phyloP scores from a whole-genome alignment of 2,329 filamentous ascomycete genomes.

The Pestalotiopsis sp. region DNA sequence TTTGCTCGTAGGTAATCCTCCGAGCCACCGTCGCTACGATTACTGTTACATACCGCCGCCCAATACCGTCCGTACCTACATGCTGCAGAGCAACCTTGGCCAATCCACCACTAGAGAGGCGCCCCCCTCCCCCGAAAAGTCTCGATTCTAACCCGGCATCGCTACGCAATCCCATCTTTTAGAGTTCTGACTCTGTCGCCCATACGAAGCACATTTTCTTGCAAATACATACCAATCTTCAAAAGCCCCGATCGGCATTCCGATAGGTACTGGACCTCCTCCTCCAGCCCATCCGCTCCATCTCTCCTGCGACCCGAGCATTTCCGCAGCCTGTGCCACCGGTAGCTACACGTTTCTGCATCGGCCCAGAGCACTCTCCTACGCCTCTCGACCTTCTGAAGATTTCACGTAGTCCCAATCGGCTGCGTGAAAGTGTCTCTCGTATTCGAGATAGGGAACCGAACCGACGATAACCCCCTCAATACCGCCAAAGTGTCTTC shows the following conservation, averaged over 20 bases:
- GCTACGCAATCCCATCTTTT: background rate
- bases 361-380: background rate
- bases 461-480: constrained; percentile 32
- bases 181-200: constrained; percentile 1
- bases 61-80: background rate
- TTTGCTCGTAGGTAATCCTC: background rate
- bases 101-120: background rate
- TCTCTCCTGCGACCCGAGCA: background rate
- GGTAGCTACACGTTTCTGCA: background rate
- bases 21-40: background rate
- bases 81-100: background rate
- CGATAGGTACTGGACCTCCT: background rate
- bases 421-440: constrained; percentile 13
- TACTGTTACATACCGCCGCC: background rate
- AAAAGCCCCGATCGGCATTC: background rate
- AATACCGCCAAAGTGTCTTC: constrained; percentile 97
- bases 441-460: constrained; percentile 11
- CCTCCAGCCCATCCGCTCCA: background rate
- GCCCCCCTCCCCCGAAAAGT: background rate
- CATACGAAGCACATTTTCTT: background rate
- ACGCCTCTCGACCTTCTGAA: background rate
- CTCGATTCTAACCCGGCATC: background rate
- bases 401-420: background rate
- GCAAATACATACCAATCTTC: background rate
- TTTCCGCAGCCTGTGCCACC: background rate